Base-by-base conservation (phyloP, 352 stramenopile species). In the Globisporangium apiculatum region DNA sequence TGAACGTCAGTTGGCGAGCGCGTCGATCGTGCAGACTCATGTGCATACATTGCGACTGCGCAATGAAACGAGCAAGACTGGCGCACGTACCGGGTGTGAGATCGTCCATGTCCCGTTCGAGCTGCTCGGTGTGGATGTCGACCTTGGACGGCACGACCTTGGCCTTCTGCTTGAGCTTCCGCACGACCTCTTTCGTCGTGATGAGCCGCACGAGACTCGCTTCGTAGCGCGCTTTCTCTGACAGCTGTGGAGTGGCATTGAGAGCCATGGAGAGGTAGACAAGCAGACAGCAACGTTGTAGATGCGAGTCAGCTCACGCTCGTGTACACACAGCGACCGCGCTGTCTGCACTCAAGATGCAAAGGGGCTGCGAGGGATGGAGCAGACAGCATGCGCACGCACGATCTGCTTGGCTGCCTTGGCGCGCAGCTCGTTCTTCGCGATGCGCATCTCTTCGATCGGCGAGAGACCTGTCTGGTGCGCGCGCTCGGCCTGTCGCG, bases 371-470 rank as follows among this genome's bases (percentile, higher is more conserved):
- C 2, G 24, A 31, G 24, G 24, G 24, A 31, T 31, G 24, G 24
- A 31, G 24, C 24, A 31, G 24, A 31, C 35, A 50, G 8, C 15
- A 46, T 45, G 24, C 4, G 7, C 50, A 59, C 65, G 35, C 36
- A 83, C 74, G 51, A 87, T 55, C 18, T 84, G 74, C 3, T 73
- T 71, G 7, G 80, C 80, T 2, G 74, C 83, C 45, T 90, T 91
- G 9, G 81, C 83, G 0, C 80, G 80, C 45, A 91, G 56, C 63
- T 93, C 83, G 58, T 86, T 87, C 58, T 93, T 77, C n/a, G 74
- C 83, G 47, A 91, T 68, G 14, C 74, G 77, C 79, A 93, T 90
- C 51, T 93, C 83, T 58, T 91, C 81, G 48, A 93, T 93, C 0
- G 83, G 81, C n/a, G 83, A 93, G 18, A 91, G 67, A 0, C 75